Conservation (phyloP, 192 early-diverging fungal species). For the Helicostylum pulchrum region DNA sequence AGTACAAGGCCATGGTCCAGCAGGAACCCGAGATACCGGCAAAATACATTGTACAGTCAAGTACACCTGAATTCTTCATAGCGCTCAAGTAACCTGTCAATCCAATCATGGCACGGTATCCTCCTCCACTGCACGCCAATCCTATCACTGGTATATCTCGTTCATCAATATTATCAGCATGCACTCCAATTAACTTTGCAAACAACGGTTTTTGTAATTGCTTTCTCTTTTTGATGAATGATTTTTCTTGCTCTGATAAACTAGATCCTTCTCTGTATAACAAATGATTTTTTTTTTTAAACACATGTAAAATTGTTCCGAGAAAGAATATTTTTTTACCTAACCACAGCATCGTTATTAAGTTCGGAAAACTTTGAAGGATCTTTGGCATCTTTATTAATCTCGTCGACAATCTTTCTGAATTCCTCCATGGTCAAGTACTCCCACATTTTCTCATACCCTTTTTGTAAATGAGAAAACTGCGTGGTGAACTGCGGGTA, state of each 20-base stretch:
- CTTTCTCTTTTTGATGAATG: slow-evolving; percentile 44
- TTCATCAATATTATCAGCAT: slow-evolving; percentile 56
- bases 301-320: neutral
- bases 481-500: slow-evolving; percentile 24
- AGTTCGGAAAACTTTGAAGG: slow-evolving; percentile 6
- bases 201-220: slow-evolving; percentile 57
- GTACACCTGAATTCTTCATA: slow-evolving; percentile 61
- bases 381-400: neutral
- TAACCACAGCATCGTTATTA: slow-evolving; percentile 8
- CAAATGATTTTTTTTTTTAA: neutral
- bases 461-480: slow-evolving; percentile 16
- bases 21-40: slow-evolving; percentile 63
- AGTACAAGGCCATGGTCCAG: slow-evolving; percentile 58
- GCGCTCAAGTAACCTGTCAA: slow-evolving; percentile 65
- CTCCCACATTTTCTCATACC: slow-evolving; percentile 18
- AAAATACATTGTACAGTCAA: slow-evolving; percentile 70
- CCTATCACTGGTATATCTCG: slow-evolving; percentile 71
- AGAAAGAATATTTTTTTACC: neutral
- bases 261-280: slow-evolving; percentile 33
- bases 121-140: slow-evolving; percentile 77
- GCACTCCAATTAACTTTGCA: slow-evolving; percentile 73
- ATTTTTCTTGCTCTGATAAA: slow-evolving; percentile 45
- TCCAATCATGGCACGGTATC: slow-evolving; percentile 80
- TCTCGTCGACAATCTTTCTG: slow-evolving; percentile 19
- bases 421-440: slow-evolving; percentile 25